These are phyloP conservation scores for Diaporthe sp. DNA, from an alignment of 2,329 filamentous ascomycete genomes.

Conservation along the genomic window DNA sequence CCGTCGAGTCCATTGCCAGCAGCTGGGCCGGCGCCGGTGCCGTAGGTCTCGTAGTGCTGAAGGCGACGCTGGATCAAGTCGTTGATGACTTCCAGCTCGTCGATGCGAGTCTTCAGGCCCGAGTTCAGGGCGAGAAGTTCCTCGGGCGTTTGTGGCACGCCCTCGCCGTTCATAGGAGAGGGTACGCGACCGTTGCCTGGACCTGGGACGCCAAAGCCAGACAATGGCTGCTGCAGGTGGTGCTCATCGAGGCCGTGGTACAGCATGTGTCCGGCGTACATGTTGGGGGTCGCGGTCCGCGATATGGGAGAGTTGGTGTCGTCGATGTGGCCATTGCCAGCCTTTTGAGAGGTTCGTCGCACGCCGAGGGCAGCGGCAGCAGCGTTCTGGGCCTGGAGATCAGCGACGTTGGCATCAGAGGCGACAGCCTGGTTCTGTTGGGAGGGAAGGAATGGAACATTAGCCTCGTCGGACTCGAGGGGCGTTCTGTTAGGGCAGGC, in stretches of 20 bases:
- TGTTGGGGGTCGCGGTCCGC: conserved; percentile 81
- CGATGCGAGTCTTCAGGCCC: conserved; percentile 93
- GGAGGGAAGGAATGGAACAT: conserved; percentile 26
- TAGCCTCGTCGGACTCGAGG: conserved; percentile 37
- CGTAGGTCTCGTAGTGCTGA: conserved; percentile 76
- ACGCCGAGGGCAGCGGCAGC: conserved; percentile 68
- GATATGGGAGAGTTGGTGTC: conserved; percentile 84
- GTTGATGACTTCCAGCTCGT: conserved; percentile 95
- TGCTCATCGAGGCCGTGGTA: conserved; percentile 85
- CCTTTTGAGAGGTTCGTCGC: conserved; percentile 78
- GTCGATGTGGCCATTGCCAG: conserved; percentile 79
- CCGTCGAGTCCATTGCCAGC: conserved; percentile 49
- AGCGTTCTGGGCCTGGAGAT: conserved; percentile 60
- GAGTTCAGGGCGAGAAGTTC: conserved; percentile 85
- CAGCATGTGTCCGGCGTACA: conserved; percentile 81
- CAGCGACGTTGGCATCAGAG: conserved; percentile 72
- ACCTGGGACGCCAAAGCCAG: conserved; percentile 65
- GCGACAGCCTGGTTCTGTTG: conserved; percentile 55
- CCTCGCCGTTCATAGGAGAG: conserved; percentile 70
- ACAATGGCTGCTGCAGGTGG: conserved; percentile 71
- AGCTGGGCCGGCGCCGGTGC: conserved; percentile 64
- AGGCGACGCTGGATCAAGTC: conserved; percentile 83
- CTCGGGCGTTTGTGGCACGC: conserved; percentile 83
- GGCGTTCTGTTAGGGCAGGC: conserved; percentile 33
- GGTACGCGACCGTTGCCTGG: conserved; percentile 66